Evolutionary conservation across 2,329 filamentous ascomycete genomes (phyloP).

Genomic region (Penicillium freii): DNA sequence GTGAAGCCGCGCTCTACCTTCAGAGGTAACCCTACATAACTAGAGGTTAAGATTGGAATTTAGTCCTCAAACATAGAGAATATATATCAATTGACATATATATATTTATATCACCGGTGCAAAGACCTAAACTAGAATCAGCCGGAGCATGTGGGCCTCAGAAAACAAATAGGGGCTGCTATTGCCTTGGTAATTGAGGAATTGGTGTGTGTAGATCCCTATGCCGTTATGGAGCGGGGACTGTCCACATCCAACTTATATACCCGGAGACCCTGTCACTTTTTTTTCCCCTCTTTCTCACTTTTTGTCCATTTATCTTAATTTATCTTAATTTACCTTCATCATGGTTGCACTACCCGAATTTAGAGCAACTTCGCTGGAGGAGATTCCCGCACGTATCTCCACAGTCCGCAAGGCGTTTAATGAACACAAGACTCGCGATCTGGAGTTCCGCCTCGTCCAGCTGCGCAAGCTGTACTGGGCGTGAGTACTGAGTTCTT

Average conservation of each 20-base stretch:
- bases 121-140: neutral
- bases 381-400: constrained; percentile 63
- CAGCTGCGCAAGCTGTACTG: constrained; percentile 96
- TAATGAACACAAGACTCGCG: constrained; percentile 74
- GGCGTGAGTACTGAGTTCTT: constrained; percentile 53
- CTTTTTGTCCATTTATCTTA: neutral
- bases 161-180: neutral
- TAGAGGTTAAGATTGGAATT: no score
- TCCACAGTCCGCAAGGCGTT: constrained; percentile 67
- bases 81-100: no score
- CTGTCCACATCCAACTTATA: neutral
- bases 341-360: constrained; percentile 40
- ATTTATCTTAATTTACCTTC: neutral
- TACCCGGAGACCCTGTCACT: neutral
- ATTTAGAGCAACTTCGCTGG: constrained; percentile 63
- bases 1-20: constrained; percentile 6
- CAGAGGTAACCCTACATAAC: neutral
- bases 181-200: neutral
- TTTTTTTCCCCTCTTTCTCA: neutral
- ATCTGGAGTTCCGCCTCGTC: constrained; percentile 73
- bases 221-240: neutral
- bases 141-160: constrained; percentile 2
- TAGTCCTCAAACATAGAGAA: no score
- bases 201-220: no score
- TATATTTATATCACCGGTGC: neutral